phyloP scores from a whole-genome alignment of 2,329 filamentous ascomycete genomes.

The Fusarium oxysporum region DNA sequence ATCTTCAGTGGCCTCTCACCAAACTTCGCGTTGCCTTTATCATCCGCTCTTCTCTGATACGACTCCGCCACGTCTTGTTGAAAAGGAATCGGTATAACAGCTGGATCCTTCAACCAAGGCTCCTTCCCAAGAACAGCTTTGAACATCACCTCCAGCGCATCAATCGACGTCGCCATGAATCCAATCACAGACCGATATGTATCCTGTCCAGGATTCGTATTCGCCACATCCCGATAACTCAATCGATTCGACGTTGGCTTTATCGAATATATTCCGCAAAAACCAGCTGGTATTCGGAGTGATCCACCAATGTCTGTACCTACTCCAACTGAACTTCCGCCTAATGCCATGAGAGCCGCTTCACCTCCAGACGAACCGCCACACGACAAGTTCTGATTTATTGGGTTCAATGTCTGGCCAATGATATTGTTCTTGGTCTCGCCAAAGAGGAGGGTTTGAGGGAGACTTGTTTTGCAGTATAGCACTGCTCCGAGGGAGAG shows the following conservation, averaged over 20 bases:
- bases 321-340: conserved; percentile 49
- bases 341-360: conserved; percentile 48
- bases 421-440: conserved; percentile 52
- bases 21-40: neutral
- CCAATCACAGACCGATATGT: conserved; percentile 72
- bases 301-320: conserved; percentile 53
- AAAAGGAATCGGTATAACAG: conserved; percentile 75
- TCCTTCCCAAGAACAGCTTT: conserved; percentile 66
- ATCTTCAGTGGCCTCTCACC: conserved; percentile 60
- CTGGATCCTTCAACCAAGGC: conserved; percentile 75
- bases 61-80: conserved; percentile 59
- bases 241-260: conserved; percentile 37
- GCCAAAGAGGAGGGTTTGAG: conserved; percentile 39
- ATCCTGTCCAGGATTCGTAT: conserved; percentile 65
- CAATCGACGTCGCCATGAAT: conserved; percentile 67
- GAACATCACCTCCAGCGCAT: conserved; percentile 65
- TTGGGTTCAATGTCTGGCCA: conserved; percentile 50
- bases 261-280: conserved; percentile 37
- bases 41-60: conserved; percentile 48
- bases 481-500: conserved; percentile 40
- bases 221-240: conserved; percentile 35
- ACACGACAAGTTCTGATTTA: conserved; percentile 47
- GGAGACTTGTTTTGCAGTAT: conserved; percentile 42
- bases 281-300: conserved; percentile 49
- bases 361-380: conserved; percentile 55